Evolutionary conservation across 1,284 basidiomycete genomes (phyloP), one percentile per base, ranked within the genome.

Genomic region (Boletus semigastroideus): DNA sequence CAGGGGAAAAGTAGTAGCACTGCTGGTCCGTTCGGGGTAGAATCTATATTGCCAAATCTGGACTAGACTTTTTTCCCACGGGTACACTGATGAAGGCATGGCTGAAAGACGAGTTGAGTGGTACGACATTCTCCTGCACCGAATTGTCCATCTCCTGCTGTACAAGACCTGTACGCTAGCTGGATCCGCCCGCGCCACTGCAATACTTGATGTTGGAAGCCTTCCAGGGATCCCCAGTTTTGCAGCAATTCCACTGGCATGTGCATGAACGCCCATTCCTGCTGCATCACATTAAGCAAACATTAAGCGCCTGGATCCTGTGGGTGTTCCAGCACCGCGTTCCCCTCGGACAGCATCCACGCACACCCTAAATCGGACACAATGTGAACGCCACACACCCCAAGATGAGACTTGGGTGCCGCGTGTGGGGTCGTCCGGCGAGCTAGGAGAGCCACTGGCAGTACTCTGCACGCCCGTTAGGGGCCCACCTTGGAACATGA

Each of bases 401-500:
- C 41, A 31, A 58, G 28, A 47, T 47, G 46, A 36, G 8, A 34
- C 31, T 43, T n/a, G 55, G 28, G 25, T 31, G 20, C 49, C 10
- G 46, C 46, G 22, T 49, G 42, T 40, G 37, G 48, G 44, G 40
- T 42, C 33, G 38, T 17, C 42, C 31, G 46, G 42, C 33, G 7
- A 34, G 17, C 38, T 39, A 20, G 45, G 42, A 22, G 20, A 20
- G 19, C 20, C 5, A 19, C 31, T 22, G 22, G 22, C 27, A 48
- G 37, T 17, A 11, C 34, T 38, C 42, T 34, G 36, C 48, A 49
- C 42, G 12, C 34, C 20, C 14, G n/a, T n/a, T n/a, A 10, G 50
- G 62, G 62, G 53, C 45, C 30, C 10, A 34, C 14, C 8, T 33
- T 33, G 31, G 31, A n/a, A 16, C 62, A 66, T 53, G 61, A 58